Base-by-base conservation (phyloP, 495 filamentous ascomycete genomes). In the Penicillium odoratum region DNA sequence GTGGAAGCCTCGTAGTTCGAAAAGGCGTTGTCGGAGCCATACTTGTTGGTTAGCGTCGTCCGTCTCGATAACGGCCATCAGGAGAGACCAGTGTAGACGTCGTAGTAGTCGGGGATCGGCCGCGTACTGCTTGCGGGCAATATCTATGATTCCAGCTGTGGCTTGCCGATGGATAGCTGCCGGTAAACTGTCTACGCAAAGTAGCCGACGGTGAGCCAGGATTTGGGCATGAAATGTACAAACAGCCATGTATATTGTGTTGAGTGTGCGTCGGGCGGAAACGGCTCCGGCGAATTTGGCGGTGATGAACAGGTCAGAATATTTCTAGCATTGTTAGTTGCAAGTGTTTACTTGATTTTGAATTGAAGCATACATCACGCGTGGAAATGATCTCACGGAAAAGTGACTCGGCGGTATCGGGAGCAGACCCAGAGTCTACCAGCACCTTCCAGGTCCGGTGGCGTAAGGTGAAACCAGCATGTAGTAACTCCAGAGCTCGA, bases 191-290 rank as follows among this genome's bases (percentile, higher is more conserved):
- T 61, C 51, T 7, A 62, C 60, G 25, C 59, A 65, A 7, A 77
- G 67, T 0, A 77, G 61, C 9, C 79, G 70, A 31, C 75, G 78
- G 47, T 78, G 70, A 44, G 77, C 73, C 4, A 82, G 61, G 3
- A 73, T 60, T 45, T 78, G 69, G 3, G 72, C 71, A 47, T 80
- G 76, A 44, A 77, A 80, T 18, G 71, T 73, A 43, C 67, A 70
- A 7, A 77, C 76, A 26, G 73, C 78, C 72, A 78, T 78, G 33
- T 78, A 74, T 28, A 79, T 71, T n/a, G 78, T 82, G 55, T 74
- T 69, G 21, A 78, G 60, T 4, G 75, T 71, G 18, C 79, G 73
- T 26, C 77, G 69, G 26, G 68, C 66, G 4, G 70, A 75, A 45
- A 63, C 57, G 1, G 63, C 53, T 0, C 66, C 64, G n/a, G 74